phyloP scores from a whole-genome alignment of 495 filamentous ascomycete genomes.

The Haplographium delicatum region DNA sequence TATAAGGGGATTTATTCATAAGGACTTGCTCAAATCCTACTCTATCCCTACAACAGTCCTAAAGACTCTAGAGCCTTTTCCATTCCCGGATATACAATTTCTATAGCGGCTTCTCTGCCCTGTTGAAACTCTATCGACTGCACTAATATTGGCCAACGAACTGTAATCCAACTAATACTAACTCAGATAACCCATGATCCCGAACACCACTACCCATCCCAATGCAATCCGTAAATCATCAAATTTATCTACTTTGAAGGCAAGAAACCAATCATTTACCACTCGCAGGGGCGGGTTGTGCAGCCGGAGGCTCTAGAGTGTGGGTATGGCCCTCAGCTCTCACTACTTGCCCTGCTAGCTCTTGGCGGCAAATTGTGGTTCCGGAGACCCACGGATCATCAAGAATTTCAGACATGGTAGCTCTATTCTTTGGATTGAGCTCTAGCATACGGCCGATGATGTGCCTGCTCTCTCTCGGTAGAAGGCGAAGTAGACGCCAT shows the following conservation, averaged over 20 bases:
- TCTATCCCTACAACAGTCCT: background rate
- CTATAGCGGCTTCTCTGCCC: slow-evolving; percentile 18
- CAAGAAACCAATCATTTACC: background rate
- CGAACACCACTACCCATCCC: slow-evolving; percentile 1
- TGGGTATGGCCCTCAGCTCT: slow-evolving; percentile 46
- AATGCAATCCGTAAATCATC: background rate
- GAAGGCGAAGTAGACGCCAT: slow-evolving; percentile 84
- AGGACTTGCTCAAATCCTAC: background rate
- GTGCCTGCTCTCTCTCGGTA: slow-evolving; percentile 83
- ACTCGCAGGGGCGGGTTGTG: slow-evolving; percentile 6
- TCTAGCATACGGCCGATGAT: slow-evolving; percentile 94
- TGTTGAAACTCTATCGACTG: slow-evolving; percentile 9
- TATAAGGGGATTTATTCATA: background rate
- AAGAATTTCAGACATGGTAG: slow-evolving; percentile 77
- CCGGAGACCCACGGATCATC: slow-evolving; percentile 84
- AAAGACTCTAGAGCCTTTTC: background rate
- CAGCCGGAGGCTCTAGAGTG: slow-evolving; percentile 45
- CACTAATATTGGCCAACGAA: background rate
- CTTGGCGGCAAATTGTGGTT: slow-evolving; percentile 54
- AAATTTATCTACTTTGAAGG: background rate
- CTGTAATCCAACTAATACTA: slow-evolving; percentile 1
- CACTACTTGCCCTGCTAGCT: slow-evolving; percentile 37
- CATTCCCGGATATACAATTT: slow-evolving; percentile 17
- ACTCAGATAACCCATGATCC: slow-evolving; percentile 3
- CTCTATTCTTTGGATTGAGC: slow-evolving; percentile 76